Percentiles rank a stretch among this genome's conserved stretches.
These are phyloP conservation scores for Trifolium dubium DNA, from an alignment of 306 rosid genomes.

Conservation along the genomic window DNA sequence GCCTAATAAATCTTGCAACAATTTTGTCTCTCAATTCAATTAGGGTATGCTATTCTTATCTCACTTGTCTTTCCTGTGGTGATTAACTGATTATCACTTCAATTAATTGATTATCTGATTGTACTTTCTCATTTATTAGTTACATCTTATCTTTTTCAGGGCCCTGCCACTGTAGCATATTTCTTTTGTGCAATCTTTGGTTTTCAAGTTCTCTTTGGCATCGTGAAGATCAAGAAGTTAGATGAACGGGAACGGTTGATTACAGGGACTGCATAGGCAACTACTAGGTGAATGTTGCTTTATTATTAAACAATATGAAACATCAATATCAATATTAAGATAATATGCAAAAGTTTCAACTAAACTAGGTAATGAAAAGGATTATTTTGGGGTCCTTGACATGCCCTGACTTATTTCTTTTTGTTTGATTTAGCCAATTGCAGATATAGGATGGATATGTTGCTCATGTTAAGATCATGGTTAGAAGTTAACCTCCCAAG, in stretches of 20 bases:
- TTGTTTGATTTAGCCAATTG: constrained; percentile 40
- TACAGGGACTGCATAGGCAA: constrained; percentile 84
- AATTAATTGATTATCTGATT: not conserved
- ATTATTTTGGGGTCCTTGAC: constrained; percentile 32
- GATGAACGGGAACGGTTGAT: constrained; percentile 88
- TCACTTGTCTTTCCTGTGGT: constrained; percentile 15
- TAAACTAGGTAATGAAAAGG: constrained; percentile 22
- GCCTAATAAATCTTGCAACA: constrained; percentile 95
- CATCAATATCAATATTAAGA: constrained; percentile 29
- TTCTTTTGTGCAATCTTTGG: constrained; percentile 75
- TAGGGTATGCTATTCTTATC: constrained; percentile 59
- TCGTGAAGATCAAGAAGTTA: constrained; percentile 80
- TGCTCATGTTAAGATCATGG: constrained; percentile 33
- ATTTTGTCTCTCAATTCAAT: constrained; percentile 76
- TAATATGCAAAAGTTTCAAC: constrained; percentile 25
- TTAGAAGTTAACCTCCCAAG: constrained; percentile 29
- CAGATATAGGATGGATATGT: constrained; percentile 45
- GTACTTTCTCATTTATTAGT: constrained; percentile 39
- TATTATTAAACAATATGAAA: not conserved
- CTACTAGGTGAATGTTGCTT: constrained; percentile 54
- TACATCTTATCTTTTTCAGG: constrained; percentile 56
- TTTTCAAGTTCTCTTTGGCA: constrained; percentile 87
- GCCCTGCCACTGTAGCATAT: constrained; percentile 79
- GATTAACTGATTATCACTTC: constrained; percentile 35
- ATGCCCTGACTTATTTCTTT: not conserved